Evolutionary conservation across 2,329 filamentous ascomycete genomes (phyloP).

Genomic region (Leptographium lundbergii): DNA sequence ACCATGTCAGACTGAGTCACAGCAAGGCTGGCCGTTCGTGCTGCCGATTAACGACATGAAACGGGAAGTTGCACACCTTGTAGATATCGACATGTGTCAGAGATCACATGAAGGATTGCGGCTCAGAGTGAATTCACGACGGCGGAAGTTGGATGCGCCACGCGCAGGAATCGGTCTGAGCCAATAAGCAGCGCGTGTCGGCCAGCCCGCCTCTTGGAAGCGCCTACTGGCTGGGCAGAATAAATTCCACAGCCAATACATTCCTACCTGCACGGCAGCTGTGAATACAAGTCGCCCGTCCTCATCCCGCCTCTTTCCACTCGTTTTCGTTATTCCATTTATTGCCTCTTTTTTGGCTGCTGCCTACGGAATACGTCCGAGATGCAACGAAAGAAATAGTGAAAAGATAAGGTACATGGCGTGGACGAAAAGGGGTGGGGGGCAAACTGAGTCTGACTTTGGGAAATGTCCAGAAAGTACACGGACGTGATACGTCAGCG

Average conservation of each 20-base stretch:
- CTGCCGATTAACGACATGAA: background rate
- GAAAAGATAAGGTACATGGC: background rate
- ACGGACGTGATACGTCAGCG: background rate
- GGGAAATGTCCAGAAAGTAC: background rate
- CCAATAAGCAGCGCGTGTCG: background rate
- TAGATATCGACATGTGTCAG: background rate
- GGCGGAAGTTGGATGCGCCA: background rate
- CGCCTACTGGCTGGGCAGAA: background rate
- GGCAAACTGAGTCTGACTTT: background rate
- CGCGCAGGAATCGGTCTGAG: background rate
- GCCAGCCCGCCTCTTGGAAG: background rate
- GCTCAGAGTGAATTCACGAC: background rate
- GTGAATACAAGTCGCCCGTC: background rate
- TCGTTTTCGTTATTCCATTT: background rate
- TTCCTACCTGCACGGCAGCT: background rate
- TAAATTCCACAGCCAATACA: background rate
- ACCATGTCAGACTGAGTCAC: background rate
- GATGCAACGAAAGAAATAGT: background rate
- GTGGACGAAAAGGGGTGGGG: background rate
- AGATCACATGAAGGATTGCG: background rate
- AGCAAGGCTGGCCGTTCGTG: background rate
- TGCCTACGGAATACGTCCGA: background rate
- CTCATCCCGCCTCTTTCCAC: background rate
- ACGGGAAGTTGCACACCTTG: background rate
- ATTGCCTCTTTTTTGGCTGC: background rate